A percentile compares a stretch with the other conserved stretches of the same genome.
phyloP scores from a whole-genome alignment of 805 yeast species.

The Candida orba region DNA sequence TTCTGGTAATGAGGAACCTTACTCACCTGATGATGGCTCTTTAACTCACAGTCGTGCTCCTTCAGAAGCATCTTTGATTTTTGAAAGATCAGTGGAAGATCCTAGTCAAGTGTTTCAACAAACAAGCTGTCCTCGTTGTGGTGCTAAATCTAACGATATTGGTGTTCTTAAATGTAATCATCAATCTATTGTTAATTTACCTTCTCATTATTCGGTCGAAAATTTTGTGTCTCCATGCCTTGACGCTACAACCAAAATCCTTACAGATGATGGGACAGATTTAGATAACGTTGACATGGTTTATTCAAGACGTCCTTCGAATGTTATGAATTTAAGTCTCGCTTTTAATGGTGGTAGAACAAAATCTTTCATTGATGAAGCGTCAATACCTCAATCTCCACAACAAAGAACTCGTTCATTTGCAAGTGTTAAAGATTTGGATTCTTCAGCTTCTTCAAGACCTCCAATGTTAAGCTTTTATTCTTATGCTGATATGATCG shows the following conservation, averaged over 20 bases:
- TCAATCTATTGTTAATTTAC: constrained; percentile 26
- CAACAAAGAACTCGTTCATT: constrained; percentile 19
- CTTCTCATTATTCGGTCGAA: constrained; percentile 40
- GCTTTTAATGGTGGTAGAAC: constrained; percentile 26
- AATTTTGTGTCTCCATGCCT: constrained; percentile 76
- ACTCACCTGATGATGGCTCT: constrained; percentile 3
- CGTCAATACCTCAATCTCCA: constrained; percentile 14
- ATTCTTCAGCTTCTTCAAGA: constrained; percentile 12
- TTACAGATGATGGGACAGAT: constrained; percentile 48
- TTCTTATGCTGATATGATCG: constrained; percentile 75
- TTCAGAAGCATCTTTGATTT: constrained; percentile 31
- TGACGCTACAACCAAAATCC: constrained; percentile 66
- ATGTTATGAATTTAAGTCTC: constrained; percentile 34
- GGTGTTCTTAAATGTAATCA: constrained; percentile 19
- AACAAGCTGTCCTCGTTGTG: constrained; percentile 22
- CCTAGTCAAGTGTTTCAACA: constrained; percentile 28
- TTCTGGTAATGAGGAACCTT: constrained; percentile 7
- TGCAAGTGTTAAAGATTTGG: constrained; percentile 19
- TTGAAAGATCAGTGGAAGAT: constrained; percentile 63
- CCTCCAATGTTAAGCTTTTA: constrained; percentile 40
- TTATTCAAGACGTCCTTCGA: constrained; percentile 51
- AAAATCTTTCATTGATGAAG: constrained; percentile 19
- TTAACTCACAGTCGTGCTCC: constrained; percentile 2
- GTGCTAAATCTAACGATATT: constrained; percentile 15
- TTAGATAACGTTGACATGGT: constrained; percentile 68